These are phyloP conservation scores for Spergularia marina DNA, from an alignment of 148 eudicot species.

Conservation along the genomic window DNA sequence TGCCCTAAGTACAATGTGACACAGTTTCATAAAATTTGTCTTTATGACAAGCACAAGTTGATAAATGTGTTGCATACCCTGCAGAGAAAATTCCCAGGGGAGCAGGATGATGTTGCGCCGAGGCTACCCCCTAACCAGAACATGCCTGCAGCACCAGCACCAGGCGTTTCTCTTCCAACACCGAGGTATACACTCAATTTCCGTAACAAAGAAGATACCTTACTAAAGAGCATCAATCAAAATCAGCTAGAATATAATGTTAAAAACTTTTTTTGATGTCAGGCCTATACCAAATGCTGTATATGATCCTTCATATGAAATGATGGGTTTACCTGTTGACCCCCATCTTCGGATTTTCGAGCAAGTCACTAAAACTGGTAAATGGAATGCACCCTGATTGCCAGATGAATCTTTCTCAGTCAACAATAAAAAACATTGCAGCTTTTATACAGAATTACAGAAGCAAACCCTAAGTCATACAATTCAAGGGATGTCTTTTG, in stretches of 20 bases:
- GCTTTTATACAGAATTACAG: too few species aligned
- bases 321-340: conserved; percentile 25
- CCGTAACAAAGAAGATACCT: too few species aligned
- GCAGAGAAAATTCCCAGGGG: conserved; percentile 32
- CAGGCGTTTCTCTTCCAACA: background rate
- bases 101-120: conserved; percentile 6
- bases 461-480: too few species aligned
- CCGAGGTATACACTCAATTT: conserved; percentile 7
- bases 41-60: background rate
- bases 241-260: background rate
- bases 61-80: background rate
- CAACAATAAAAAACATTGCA: too few species aligned
- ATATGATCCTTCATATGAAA: conserved; percentile 17
- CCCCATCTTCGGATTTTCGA: conserved; percentile 26
- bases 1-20: too few species aligned
- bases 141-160: background rate
- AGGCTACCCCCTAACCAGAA: conserved; percentile 10
- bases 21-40: too few species aligned
- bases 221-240: too few species aligned
- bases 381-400: too few species aligned
- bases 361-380: background rate
- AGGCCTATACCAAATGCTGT: conserved; percentile 13
- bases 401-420: too few species aligned
- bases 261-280: background rate
- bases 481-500: too few species aligned